Evolutionary conservation across 2,329 filamentous ascomycete genomes (phyloP).

Genomic region (Apiospora pterosperma): DNA sequence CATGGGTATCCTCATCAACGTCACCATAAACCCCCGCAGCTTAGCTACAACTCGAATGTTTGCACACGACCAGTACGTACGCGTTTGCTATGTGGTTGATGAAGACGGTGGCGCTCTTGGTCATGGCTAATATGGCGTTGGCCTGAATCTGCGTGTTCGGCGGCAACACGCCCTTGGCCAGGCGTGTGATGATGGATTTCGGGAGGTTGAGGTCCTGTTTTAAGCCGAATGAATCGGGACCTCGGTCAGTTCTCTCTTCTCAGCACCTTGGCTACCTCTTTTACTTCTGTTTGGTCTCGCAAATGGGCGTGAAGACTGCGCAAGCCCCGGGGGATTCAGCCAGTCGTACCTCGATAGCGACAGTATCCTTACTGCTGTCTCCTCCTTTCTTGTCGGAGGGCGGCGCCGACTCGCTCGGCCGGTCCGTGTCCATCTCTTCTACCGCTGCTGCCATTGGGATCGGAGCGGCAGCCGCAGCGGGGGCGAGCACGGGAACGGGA

Average conservation of each 20-base stretch:
- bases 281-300: background rate
- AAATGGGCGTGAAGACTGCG: background rate
- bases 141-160: conserved; percentile 81
- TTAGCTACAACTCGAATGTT: background rate
- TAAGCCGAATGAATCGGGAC: too few species aligned
- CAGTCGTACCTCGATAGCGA: conserved; percentile 50
- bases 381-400: conserved; percentile 29
- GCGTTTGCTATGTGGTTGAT: conserved; percentile 74
- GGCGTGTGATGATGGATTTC: conserved; percentile 75
- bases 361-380: conserved; percentile 32
- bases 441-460: conserved; percentile 18
- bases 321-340: background rate
- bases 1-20: too few species aligned
- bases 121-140: conserved; percentile 75
- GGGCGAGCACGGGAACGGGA: conserved; percentile 4
- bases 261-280: background rate
- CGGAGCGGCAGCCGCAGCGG: conserved; percentile 13
- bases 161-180: conserved; percentile 77
- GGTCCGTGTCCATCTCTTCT: conserved; percentile 33
- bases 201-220: conserved; percentile 69
- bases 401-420: conserved; percentile 19
- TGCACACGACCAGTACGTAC: conserved; percentile 46
- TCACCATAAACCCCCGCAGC: background rate
- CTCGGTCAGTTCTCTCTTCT: background rate
- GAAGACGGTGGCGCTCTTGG: conserved; percentile 79